A percentile compares a stretch with the other conserved stretches of the same genome.
These are phyloP conservation scores for Luffa aegyptiaca DNA, from an alignment of 306 rosid genomes.

Conservation along the genomic window DNA sequence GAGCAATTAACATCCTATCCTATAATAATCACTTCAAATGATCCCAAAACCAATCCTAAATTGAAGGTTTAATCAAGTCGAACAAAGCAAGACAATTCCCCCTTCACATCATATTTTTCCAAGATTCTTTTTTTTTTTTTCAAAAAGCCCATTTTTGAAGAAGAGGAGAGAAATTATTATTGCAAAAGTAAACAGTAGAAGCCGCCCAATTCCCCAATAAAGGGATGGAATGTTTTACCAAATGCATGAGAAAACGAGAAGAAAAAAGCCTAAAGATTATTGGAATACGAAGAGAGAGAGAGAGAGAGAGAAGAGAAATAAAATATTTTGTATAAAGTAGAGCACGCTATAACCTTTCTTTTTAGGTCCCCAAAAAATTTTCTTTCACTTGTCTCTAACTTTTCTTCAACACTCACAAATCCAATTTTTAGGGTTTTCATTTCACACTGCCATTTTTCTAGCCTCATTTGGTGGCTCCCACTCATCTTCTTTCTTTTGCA, in stretches of 20 bases:
- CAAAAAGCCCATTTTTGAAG: no score
- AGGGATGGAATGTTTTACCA: constrained; percentile 3
- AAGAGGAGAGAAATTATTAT: no score
- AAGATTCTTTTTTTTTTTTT: no score
- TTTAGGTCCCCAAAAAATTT: constrained; percentile 26
- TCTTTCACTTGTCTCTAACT: not conserved
- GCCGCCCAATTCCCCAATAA: not conserved
- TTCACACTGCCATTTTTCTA: not conserved
- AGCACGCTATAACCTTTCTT: constrained; percentile 46
- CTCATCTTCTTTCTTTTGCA: not conserved
- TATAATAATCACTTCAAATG: no score
- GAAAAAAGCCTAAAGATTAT: constrained; percentile 16
- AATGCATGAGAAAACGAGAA: not conserved
- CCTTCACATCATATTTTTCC: no score
- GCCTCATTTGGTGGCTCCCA: not conserved
- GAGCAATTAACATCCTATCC: no score
- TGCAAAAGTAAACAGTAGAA: not conserved
- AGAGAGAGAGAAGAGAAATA: not conserved
- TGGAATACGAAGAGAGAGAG: not conserved
- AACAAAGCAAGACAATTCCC: no score
- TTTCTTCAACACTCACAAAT: not conserved
- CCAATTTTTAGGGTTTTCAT: not conserved
- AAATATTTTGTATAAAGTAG: constrained; percentile 40
- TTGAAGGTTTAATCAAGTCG: no score
- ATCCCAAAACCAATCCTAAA: no score